Base-by-base conservation (phyloP, 1,284 basidiomycete genomes). In the Inonotus obliquus region DNA sequence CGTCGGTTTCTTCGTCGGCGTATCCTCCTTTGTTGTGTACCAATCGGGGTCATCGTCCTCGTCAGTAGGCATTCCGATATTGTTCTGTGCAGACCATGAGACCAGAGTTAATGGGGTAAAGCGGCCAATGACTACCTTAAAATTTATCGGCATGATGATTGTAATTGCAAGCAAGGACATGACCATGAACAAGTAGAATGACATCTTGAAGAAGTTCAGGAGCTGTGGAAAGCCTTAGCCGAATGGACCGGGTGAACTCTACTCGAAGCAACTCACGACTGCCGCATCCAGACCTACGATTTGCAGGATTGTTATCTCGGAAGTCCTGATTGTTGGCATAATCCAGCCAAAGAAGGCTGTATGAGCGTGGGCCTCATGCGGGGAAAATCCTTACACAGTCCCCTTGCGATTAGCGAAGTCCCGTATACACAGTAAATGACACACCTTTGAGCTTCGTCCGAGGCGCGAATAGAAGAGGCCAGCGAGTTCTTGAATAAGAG, bases 261-360 rank as follows among this genome's bases (percentile, higher is more conserved):
- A 55, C 2, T 41, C 11, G 38, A 72, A 74, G 81, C 65, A 67
- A 54, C 63, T 58, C 59, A 87, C 93, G 68, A 98, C 94, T 4
- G 94, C 94, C 44, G 95, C 96, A 74, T 99, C 96, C 54, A 99
- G 76, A 0, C 96, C 96, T 11, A 98, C 96, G 45, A 96, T 96
- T 72, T 98, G 96, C 0, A 98, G 79, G n/a, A 98, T 88, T 2
- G 92, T 91, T 68, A 92, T 94, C 71, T 98, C 96, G 48, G 92
- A 94, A 0, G 91, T 94, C 61, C 83, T 80, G 60, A 98, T 81
- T 0, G 96, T 98, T 0, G 96, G 96, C 65, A 94, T 73, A 65
- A 98, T 92, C 96, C 96, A 99, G 21, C 93, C 93, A 74, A 98
- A 94, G 75, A 96, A 91, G 0, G 89, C 86, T 62, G 83, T 80